A percentile compares a stretch with the other conserved stretches of the same genome.
phyloP scores from a whole-genome alignment of 1,139 yeast species.

The Hanseniaspora uvarum region DNA sequence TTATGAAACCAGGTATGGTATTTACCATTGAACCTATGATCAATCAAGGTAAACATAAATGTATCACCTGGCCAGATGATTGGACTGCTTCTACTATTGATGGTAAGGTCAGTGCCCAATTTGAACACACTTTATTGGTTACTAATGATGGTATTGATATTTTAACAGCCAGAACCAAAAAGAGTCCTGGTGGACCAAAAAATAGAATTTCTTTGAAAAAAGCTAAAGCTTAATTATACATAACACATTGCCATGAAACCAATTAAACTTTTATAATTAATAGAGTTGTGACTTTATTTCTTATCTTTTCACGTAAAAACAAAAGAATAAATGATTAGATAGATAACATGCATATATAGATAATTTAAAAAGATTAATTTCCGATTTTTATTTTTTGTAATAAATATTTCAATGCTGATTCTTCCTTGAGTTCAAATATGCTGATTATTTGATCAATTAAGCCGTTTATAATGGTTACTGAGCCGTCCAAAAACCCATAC shows the following conservation, averaged over 20 bases:
- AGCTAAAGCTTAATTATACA: background rate
- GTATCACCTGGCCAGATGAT: constrained; percentile 89
- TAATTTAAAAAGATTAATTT: background rate
- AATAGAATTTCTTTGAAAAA: constrained; percentile 37
- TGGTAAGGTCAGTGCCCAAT: constrained; percentile 85
- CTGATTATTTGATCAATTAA: background rate
- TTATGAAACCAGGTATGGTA: constrained; percentile 91
- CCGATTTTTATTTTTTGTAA: constrained; percentile 2
- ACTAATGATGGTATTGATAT: constrained; percentile 93
- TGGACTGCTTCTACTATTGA: constrained; percentile 93
- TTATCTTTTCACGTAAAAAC: background rate
- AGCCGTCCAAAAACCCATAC: background rate
- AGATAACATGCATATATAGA: constrained; percentile 4
- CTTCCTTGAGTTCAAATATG: background rate
- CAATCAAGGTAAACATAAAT: constrained; percentile 74
- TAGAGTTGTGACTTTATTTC: background rate
- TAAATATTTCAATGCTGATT: background rate
- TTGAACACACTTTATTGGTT: constrained; percentile 83
- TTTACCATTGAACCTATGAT: constrained; percentile 99
- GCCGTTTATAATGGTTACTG: background rate
- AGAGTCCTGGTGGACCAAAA: constrained; percentile 82
- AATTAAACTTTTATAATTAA: background rate
- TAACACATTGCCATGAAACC: background rate
- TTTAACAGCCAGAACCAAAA: constrained; percentile 66
- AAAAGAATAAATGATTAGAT: background rate